Evolutionary conservation across 2,329 filamentous ascomycete genomes (phyloP).

Genomic region (Dactylellina cionopaga): DNA sequence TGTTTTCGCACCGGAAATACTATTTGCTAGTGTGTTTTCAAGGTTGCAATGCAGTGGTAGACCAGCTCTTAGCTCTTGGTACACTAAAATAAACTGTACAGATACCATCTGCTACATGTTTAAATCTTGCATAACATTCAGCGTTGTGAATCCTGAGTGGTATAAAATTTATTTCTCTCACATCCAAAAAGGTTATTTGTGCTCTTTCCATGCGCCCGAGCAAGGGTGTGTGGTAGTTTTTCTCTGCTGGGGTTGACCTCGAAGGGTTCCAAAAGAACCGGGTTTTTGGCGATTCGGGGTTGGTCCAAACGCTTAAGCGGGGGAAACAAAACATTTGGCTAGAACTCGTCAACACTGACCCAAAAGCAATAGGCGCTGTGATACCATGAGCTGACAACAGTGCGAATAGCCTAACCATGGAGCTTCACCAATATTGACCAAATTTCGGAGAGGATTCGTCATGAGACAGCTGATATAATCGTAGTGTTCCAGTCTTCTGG

Average conservation of each 20-base stretch:
- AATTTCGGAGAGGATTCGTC: too few relatives aligned
- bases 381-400: neutral
- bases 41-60: constrained; percentile 19
- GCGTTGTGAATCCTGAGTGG: constrained; percentile 12
- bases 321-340: constrained; percentile 32
- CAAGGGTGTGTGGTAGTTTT: constrained; percentile 6
- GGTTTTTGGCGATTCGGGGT: constrained; percentile 26
- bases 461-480: too few relatives aligned
- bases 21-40: neutral
- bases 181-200: constrained; percentile 20
- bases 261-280: constrained; percentile 9
- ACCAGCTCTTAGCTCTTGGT: too few relatives aligned
- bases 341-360: constrained; percentile 8
- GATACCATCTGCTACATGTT: constrained; percentile 17
- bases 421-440: too few relatives aligned
- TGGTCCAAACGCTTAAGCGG: constrained; percentile 49
- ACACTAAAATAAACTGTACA: neutral
- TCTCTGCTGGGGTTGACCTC: constrained; percentile 3
- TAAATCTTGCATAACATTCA: constrained; percentile 37
- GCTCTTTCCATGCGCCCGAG: constrained; percentile 34
- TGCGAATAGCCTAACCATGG: neutral
- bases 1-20: neutral
- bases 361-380: constrained; percentile 33
- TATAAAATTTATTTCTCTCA: constrained; percentile 7
- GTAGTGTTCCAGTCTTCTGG: too few relatives aligned